Evolutionary conservation across 768 basidiomycete species (phyloP), one percentile per base, ranked within the genome.

Genomic region (Podaxis sp.): DNA sequence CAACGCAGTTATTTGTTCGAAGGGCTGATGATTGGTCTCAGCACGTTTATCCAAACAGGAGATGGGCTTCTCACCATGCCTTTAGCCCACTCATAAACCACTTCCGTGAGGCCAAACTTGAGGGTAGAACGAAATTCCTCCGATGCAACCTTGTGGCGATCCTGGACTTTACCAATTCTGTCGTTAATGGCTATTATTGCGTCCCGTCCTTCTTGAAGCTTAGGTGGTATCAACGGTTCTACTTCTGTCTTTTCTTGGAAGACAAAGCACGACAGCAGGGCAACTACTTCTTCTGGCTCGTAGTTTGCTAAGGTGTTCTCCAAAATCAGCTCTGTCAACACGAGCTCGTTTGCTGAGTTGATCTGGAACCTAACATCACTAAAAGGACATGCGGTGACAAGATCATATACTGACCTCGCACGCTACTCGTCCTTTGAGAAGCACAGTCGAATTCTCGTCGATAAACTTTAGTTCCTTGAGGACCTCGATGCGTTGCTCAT

Each of bases 61-160:
- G 17, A 22, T 13, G 2, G 56, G 65, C 30, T 8, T 24, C 87
- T 68, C 68, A 96, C 96, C 96, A 96, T 98, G 59, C 97, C 97
- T 73, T 91, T 94, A 0, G 97, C 96, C 97, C 97, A 99, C 74
- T 99, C 97, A 71, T 99, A 98, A 6, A 98, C 97, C 1, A 96
- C 97, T 71, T 99, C 96, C 8, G 93, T 86, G 24, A 99, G 78
- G 6, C 97, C 97, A 65, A 91, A 90, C 73, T 97, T 98, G 68
- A 96, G 85, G 63, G 80, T 86, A 52, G 85, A 83, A 58, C 88
- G 86, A 72, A 91, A 93, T 63, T 87, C 92, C 68, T 91, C 92
- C 30, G 84, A 85, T 55, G 87, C 80, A 0, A 98, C 93, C 70
- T 89, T 89, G 73, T 92, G 84, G 15, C 75, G 74, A 66, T 93